phyloP scores from a whole-genome alignment of 179 eudicot genomes.

The Pouteria campechiana region DNA sequence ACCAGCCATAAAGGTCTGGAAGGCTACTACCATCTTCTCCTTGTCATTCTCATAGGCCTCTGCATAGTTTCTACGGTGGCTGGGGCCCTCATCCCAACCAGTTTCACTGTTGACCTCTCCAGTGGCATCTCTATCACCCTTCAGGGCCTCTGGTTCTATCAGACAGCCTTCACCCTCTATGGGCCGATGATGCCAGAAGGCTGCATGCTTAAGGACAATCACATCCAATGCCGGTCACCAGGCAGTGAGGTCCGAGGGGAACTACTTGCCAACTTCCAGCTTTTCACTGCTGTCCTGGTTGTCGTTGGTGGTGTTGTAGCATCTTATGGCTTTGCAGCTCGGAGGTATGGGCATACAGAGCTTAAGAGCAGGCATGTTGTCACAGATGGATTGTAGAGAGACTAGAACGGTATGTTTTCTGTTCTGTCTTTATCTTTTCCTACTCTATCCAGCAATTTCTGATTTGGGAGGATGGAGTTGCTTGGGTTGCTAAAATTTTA shows the following conservation, averaged over 20 bases:
- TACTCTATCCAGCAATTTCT: too few relatives aligned
- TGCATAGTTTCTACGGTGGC: conserved; percentile 53
- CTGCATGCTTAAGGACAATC: conserved; percentile 40
- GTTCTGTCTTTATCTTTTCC: too few relatives aligned
- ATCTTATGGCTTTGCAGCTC: conserved; percentile 34
- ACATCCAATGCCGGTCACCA: conserved; percentile 37
- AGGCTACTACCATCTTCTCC: conserved; percentile 85
- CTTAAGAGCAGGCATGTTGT: conserved; percentile 1
- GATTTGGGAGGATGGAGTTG: too few relatives aligned
- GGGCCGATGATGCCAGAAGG: conserved; percentile 94
- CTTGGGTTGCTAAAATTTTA: too few relatives aligned
- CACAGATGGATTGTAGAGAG: conserved; percentile 7
- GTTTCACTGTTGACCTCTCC: conserved; percentile 65
- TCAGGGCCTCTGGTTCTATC: conserved; percentile 97
- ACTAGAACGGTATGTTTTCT: too few relatives aligned
- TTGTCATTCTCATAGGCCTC: conserved; percentile 63
- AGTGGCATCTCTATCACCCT: conserved; percentile 67
- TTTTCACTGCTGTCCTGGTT: conserved; percentile 53
- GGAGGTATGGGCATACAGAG: conserved; percentile 20
- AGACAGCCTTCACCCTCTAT: conserved; percentile 83
- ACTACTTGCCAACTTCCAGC: conserved; percentile 74
- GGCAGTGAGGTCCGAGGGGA: conserved; percentile 55
- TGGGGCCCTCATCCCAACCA: conserved; percentile 64
- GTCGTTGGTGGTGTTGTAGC: conserved; percentile 31
- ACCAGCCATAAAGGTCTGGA: conserved; percentile 85